Percentiles rank a stretch among this genome's conserved stretches.
These are phyloP conservation scores for Ceratocystis albifundus DNA, from an alignment of 2,329 filamentous ascomycete species.

Conservation along the genomic window DNA sequence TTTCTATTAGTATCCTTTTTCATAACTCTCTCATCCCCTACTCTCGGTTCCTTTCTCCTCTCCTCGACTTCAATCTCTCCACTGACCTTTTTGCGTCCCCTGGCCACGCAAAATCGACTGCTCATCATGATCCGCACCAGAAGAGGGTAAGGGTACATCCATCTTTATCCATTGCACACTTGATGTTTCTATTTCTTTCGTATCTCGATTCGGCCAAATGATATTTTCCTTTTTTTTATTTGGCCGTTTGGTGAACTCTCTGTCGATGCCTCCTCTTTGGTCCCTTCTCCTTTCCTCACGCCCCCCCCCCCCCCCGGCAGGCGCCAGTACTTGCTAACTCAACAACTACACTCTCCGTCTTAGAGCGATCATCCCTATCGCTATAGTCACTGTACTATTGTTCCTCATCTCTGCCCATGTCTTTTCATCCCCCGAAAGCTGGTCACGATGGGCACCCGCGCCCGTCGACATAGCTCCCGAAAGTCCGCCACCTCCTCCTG, in stretches of 20 bases:
- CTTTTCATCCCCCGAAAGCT: constrained; percentile 19
- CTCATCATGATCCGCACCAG: constrained; percentile 20
- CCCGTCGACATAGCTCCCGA: constrained; percentile 6
- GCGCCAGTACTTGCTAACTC: not conserved
- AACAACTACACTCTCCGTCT: not conserved
- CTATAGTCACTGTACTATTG: constrained; percentile 20
- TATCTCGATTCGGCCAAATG: not conserved
- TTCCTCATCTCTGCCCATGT: constrained; percentile 22
- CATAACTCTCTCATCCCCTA: not conserved
- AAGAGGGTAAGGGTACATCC: constrained; percentile 17
- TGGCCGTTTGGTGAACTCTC: not conserved
- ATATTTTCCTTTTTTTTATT: not conserved
- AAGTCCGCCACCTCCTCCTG: not conserved
- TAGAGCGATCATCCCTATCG: constrained; percentile 18
- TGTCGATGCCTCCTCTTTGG: not conserved
- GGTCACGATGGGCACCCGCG: constrained; percentile 20
- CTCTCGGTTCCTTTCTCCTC: not conserved
- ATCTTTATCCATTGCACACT: not conserved
- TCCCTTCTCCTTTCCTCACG: not conserved
- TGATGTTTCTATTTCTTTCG: not conserved
- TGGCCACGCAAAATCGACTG: not conserved
- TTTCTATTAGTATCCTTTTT: not conserved
- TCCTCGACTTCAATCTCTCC: not conserved
- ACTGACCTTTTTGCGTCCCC: not conserved
- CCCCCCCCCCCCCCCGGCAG: not conserved